Evolutionary conservation across 2,329 filamentous ascomycete species (phyloP), one percentile per base, ranked within the genome.

Genomic region (Clarireedia homoeocarpa): DNA sequence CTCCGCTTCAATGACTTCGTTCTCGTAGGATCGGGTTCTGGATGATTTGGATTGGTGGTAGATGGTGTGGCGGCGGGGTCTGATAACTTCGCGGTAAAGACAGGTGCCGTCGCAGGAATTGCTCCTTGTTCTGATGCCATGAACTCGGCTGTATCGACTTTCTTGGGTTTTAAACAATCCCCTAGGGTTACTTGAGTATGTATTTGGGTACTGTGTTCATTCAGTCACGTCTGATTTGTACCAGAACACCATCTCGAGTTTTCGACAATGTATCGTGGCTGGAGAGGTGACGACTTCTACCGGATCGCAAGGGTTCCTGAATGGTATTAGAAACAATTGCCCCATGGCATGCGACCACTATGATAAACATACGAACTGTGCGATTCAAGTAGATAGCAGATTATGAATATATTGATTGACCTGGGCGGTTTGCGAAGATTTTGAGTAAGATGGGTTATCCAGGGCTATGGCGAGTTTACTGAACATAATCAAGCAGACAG

Each of bases 61-160:
- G 61, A 45, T 23, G 60, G 48, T 36, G 55, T 60, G 20, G 62
- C 60, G 48, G 57, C 48, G 46, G 63, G 51, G 47, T 59, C 59
- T 57, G 64, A 54, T 48, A 62, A 55, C 42, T 53, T 63, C 47
- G 62, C 59, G 54, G 56, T 58, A 60, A 66, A 60, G 26, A 55
- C 48, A 50, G 66, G 59, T 57, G 59, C 58, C 49, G 61, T 59
- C 57, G 60, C 52, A 46, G 62, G 59, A 24, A 62, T 60, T 57
- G 49, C 40, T 56, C 56, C 59, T 62, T 66, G 63, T 55, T 68
- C 61, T 36, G 67, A 64, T 49, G 63, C 66, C 67, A 69, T 69
- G 61, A 61, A 61, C 56, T 48, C 45, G 44, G 48, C 39, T 51
- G 39, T 52, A 56, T 39, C 48, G 15, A 42, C 36, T 14, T 14